Percentiles rank a stretch among this genome's conserved stretches.
Evolutionary conservation across 2,329 filamentous ascomycete genomes (phyloP).

Genomic region (Monosporascus cannonballus): DNA sequence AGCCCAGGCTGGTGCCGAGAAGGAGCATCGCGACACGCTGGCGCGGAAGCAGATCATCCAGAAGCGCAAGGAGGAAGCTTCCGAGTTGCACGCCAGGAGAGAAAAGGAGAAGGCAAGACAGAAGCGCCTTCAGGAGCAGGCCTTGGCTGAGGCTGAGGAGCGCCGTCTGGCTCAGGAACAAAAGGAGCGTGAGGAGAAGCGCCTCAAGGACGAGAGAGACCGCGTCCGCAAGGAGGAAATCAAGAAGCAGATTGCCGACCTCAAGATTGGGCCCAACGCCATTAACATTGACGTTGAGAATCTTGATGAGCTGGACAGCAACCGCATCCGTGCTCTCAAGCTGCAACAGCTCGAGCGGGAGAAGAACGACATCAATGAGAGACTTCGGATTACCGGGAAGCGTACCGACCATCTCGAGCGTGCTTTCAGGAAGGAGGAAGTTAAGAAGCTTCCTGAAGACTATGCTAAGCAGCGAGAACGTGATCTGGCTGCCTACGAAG

Average conservation of each 20-base stretch:
- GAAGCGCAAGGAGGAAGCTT: constrained; percentile 95
- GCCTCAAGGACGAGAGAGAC: constrained; percentile 80
- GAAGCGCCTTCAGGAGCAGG: constrained; percentile 80
- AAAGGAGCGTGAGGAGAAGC: constrained; percentile 80
- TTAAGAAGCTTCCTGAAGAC: constrained; percentile 83
- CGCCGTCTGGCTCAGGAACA: constrained; percentile 88
- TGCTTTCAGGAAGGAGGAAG: constrained; percentile 91
- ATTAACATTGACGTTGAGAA: constrained; percentile 72
- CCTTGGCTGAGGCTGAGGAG: constrained; percentile 83
- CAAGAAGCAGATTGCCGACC: constrained; percentile 84
- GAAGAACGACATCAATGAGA: constrained; percentile 93
- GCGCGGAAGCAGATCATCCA: constrained; percentile 86
- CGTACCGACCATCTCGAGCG: constrained; percentile 95
- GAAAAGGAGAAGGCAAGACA: constrained; percentile 89
- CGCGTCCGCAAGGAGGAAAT: constrained; percentile 89
- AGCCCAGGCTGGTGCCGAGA: constrained; percentile 79
- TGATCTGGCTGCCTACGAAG: constrained; percentile 76
- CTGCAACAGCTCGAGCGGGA: constrained; percentile 93
- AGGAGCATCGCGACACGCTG: constrained; percentile 82
- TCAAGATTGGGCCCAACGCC: constrained; percentile 80
- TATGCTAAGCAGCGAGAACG: constrained; percentile 75
- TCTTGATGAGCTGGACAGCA: constrained; percentile 80
- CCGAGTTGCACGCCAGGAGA: constrained; percentile 77
- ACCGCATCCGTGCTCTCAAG: constrained; percentile 89
- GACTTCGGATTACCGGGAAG: constrained; percentile 86